These are phyloP conservation scores for Rhizomucor pusillus DNA, from an alignment of 371 early-diverging fungal species.

Conservation along the genomic window DNA sequence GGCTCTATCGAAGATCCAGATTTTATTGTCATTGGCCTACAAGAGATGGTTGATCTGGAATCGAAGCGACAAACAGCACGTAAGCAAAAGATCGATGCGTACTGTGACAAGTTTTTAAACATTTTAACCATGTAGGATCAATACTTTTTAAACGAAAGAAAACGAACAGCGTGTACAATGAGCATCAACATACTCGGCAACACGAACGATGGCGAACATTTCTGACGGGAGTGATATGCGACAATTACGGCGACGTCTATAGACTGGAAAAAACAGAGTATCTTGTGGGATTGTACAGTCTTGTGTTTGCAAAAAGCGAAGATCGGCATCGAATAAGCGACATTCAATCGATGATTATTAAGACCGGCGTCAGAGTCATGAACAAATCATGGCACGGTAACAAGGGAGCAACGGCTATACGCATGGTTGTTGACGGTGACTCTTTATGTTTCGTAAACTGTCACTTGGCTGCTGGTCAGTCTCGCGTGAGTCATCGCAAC, in stretches of 20 bases:
- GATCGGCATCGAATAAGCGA: constrained; percentile 24
- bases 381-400: constrained; percentile 68
- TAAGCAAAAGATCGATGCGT: constrained; percentile 28
- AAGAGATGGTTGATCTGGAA: constrained; percentile 86
- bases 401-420: constrained; percentile 84
- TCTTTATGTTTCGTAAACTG: constrained; percentile 85
- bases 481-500: constrained; percentile 67
- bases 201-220: constrained; percentile 64
- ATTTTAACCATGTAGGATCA: not conserved
- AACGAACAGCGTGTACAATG: constrained; percentile 3
- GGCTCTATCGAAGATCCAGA: constrained; percentile 60
- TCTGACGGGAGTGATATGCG: constrained; percentile 38
- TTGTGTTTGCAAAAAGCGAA: constrained; percentile 60
- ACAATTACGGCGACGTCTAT: constrained; percentile 35
- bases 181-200: constrained; percentile 27
- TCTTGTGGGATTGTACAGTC: constrained; percentile 80
- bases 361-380: constrained; percentile 83
- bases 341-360: constrained; percentile 48
- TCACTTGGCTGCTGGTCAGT: constrained; percentile 87
- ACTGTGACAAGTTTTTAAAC: too few species aligned
- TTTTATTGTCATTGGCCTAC: constrained; percentile 81
- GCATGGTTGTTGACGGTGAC: constrained; percentile 71
- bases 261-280: constrained; percentile 62
- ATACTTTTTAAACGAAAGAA: constrained; percentile 9
- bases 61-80: constrained; percentile 68